Base-by-base conservation (phyloP, 2,329 filamentous ascomycete species). In the Verticillium alfalfae region DNA sequence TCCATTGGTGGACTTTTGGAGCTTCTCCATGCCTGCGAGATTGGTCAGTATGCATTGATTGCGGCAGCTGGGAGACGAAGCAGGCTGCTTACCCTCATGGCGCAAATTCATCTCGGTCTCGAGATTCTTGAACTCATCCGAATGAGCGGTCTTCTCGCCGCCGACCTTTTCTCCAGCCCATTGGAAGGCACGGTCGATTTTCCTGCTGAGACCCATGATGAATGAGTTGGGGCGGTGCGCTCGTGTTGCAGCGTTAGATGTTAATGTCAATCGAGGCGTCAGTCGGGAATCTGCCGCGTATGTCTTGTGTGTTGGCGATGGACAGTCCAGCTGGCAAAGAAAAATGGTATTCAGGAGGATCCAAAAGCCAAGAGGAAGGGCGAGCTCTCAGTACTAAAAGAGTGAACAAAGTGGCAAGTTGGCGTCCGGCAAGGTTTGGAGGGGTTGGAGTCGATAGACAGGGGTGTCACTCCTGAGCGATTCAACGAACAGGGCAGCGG, bases 81-180 rank as follows among this genome's bases (percentile, higher is more conserved):
- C 45, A 49, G 4, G 26, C 26, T 31, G 26, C 81, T 61, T 81
- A 97, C 93, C 94, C 67, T 97, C 91, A 67, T 96, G 89, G 66
- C 94, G 87, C 70, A 97, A 81, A 62, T 85, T 83, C 93, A 98
- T 98, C 78, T 98, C 94, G 61, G 86, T 82, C 78, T 98, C 93
- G 69, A 98, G 79, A 63, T 86, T 85, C 78, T 91, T 96, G 84
- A 98, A 98, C 71, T 97, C 90, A 59, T 98, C 93, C 0, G 92
- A 90, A 66, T 92, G 87, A 73, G 83, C 87, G 10, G 94, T 97
- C 79, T 93, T 95, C 77, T 97, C 93, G 67, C 86, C 87, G 69
- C 94, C 94, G 91, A 98, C 97, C 78, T 93, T 92, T 80, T 98
- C 94, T 68, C 92, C 92, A 41, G 93, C 92, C 94, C 94, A 98